Base-by-base conservation (phyloP, 331 rosid species). In the Malus hybrid region DNA sequence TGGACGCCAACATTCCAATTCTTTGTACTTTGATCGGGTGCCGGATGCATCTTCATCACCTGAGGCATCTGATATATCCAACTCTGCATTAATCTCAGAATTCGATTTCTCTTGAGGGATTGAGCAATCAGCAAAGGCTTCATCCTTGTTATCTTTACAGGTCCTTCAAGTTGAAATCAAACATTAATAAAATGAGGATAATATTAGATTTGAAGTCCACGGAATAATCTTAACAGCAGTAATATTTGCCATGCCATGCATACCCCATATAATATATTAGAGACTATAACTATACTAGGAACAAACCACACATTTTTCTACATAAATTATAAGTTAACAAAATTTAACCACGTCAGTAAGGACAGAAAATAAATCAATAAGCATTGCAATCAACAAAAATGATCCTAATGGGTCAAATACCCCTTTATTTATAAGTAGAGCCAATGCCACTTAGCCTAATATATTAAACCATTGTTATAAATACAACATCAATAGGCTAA, bases 51-150 rank as follows among this genome's bases (percentile, higher is more conserved):
- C 90, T 80, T 95, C 99, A 66, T 95, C 99, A 39, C 97, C 97
- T 15, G 97, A 93, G 68, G 85, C 98, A 30, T 95, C 97, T 72
- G 99, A 92, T 83, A 95, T 71, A 63, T 92, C 99, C 85, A 95
- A 85, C 82, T 95, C 99, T 11, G 91, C 87, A 70, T 95, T 95
- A 75, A 95, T 95, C 77, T 92, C 99, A 52, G 90, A 91, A 86
- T 95, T 95, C 75, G 99, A 87, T 84, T 92, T 95, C 87, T 95
- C 99, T 88, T 95, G 99, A 63, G 93, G 91, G 63, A 84, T 89
- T 69, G 87, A 83, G 79, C 99, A 95, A 70, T 87, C 87, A 78
- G 93, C 86, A 83, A 90, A 89, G 76, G 77, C 88, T 80, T 70
- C 76, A 75, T 95, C 92, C 69, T 70, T 57, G 82, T 89, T 95